These are phyloP conservation scores for Phoma sp. DNA, from an alignment of 2,329 filamentous ascomycete species.

Conservation along the genomic window DNA sequence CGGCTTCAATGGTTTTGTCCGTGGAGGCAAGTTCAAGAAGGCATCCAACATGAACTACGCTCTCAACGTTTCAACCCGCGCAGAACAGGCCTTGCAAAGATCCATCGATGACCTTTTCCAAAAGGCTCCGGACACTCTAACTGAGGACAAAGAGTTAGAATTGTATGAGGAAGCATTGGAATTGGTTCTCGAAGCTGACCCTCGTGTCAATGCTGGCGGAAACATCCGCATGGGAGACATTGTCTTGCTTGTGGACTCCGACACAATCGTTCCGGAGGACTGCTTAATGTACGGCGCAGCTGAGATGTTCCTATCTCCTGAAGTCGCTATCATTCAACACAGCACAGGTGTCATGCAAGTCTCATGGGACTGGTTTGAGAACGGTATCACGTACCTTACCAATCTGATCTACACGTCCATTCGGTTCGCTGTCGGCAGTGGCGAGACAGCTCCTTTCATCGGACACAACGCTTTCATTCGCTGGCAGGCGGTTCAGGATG, in stretches of 20 bases:
- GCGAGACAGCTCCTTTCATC: constrained; percentile 75
- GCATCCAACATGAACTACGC: constrained; percentile 77
- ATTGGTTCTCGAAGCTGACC: constrained; percentile 71
- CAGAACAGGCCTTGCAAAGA: constrained; percentile 64
- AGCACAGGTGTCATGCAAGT: constrained; percentile 78
- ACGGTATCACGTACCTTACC: constrained; percentile 77
- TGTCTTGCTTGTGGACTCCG: constrained; percentile 75
- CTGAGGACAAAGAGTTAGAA: constrained; percentile 19
- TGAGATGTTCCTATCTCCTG: constrained; percentile 79
- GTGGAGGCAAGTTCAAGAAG: constrained; percentile 36
- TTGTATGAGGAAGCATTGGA: constrained; percentile 53
- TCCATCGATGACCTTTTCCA: constrained; percentile 50
- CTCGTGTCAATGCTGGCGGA: constrained; percentile 78
- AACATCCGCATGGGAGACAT: constrained; percentile 85
- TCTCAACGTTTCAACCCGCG: constrained; percentile 65
- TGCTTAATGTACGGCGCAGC: constrained; percentile 78
- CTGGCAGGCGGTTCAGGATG: constrained; percentile 68
- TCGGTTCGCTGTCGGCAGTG: constrained; percentile 70
- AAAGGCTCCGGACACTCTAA: constrained; percentile 45
- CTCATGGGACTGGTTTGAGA: constrained; percentile 73
- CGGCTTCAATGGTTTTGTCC: constrained; percentile 26
- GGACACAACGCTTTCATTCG: constrained; percentile 79
- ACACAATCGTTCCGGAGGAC: constrained; percentile 77
- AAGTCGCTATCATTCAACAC: constrained; percentile 79
- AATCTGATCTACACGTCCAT: constrained; percentile 77